These are phyloP conservation scores for Bruguiera hainesii DNA, from an alignment of 441 rosid species.

Conservation along the genomic window DNA sequence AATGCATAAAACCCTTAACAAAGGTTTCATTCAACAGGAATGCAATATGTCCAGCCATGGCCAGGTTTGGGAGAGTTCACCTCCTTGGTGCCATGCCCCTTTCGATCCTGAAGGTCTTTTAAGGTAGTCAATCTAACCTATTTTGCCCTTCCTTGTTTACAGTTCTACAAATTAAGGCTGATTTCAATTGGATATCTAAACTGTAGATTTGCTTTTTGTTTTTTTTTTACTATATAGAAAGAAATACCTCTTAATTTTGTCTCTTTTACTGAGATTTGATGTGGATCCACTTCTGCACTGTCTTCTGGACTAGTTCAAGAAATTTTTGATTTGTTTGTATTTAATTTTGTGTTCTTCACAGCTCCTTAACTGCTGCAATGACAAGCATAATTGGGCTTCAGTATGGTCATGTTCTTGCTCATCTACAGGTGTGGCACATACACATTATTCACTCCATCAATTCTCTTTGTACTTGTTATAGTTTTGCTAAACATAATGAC, in stretches of 20 bases:
- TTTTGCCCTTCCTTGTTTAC: conserved; percentile 1
- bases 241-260: background rate
- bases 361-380: conserved; percentile 31
- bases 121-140: conserved; percentile 19
- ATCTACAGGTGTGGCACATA: conserved; percentile 18
- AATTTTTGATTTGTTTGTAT: background rate
- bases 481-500: background rate
- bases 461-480: background rate
- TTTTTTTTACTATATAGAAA: background rate
- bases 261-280: too few relatives aligned
- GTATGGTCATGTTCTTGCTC: conserved; percentile 31
- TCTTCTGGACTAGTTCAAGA: background rate
- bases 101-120: conserved; percentile 30
- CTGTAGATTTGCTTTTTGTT: too few relatives aligned
- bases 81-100: conserved; percentile 32
- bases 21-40: conserved; percentile 20
- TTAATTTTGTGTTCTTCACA: conserved; percentile 5
- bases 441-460: background rate
- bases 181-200: too few relatives aligned
- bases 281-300: background rate
- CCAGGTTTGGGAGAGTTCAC: conserved; percentile 22
- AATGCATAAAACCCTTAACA: background rate
- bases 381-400: conserved; percentile 35
- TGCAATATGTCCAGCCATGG: conserved; percentile 22
- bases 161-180: too few relatives aligned